Conservation (phyloP, 176 grass and related monocot genomes). For the Carex littledalei region DNA sequence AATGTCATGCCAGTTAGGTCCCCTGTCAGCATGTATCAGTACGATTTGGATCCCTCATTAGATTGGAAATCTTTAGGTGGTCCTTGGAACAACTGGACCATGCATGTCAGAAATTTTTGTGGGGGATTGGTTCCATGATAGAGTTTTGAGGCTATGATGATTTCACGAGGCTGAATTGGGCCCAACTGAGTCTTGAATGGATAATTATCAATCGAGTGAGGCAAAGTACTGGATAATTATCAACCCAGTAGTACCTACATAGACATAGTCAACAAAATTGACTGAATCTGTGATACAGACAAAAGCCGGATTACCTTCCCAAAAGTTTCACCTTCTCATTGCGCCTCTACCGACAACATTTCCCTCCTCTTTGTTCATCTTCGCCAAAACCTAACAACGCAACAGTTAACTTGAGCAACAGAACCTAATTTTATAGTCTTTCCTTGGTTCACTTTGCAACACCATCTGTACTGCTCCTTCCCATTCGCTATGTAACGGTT, state of each 20-base stretch:
- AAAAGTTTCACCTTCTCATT: no score
- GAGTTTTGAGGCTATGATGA: background rate
- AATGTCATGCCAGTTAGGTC: background rate
- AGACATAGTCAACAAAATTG: no score
- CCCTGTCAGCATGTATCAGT: background rate
- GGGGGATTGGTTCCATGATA: background rate
- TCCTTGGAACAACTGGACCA: background rate
- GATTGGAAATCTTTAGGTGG: background rate
- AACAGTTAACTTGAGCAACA: background rate
- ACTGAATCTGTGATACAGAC: no score
- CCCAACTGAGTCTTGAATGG: background rate
- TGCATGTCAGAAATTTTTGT: background rate
- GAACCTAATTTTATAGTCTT: background rate
- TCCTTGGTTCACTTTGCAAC: background rate
- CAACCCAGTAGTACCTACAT: background rate
- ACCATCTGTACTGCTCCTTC: background rate
- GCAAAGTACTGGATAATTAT: background rate
- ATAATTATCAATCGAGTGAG: background rate
- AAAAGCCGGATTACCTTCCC: no score
- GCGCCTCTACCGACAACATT: no score
- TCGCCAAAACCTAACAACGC: no score
- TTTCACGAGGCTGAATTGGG: background rate
- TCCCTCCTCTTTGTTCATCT: no score
- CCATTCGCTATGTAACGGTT: background rate
- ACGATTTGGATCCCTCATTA: background rate